Evolutionary conservation across 2,329 filamentous ascomycete species (phyloP).

Genomic region (Venturia aucupariae): DNA sequence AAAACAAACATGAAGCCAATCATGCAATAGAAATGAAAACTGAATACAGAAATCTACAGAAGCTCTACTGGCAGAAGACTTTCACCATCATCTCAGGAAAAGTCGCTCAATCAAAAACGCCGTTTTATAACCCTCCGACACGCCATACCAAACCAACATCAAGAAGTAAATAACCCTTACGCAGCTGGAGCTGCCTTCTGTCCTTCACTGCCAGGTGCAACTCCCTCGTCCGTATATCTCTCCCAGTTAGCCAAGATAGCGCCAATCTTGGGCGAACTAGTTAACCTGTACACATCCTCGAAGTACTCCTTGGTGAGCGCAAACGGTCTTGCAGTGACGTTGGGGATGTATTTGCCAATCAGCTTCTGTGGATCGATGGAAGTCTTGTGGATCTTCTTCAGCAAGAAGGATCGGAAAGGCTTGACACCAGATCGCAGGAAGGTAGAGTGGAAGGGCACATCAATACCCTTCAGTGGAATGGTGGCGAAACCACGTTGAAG

Average conservation of each 20-base stretch:
- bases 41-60: background rate
- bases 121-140: background rate
- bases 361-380: slow-evolving; percentile 95
- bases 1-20: background rate
- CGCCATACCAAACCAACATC: background rate
- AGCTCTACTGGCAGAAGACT: background rate
- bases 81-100: background rate
- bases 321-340: slow-evolving; percentile 93
- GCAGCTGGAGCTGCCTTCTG: slow-evolving; percentile 11
- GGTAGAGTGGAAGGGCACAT: slow-evolving; percentile 98
- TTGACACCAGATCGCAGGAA: slow-evolving; percentile 97
- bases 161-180: background rate
- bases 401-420: slow-evolving; percentile 93
- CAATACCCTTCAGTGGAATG: slow-evolving; percentile 92
- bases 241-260: slow-evolving; percentile 71
- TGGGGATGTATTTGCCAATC: slow-evolving; percentile 97
- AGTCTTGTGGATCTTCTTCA: slow-evolving; percentile 99
- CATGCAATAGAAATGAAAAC: background rate
- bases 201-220: background rate
- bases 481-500: slow-evolving; percentile 94
- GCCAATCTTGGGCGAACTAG: slow-evolving; percentile 69
- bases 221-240: slow-evolving; percentile 33
- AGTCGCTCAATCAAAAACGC: background rate
- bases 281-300: slow-evolving; percentile 93
- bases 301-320: slow-evolving; percentile 98